phyloP scores from a whole-genome alignment of 148 eudicot species.

The Rhododendron molle region DNA sequence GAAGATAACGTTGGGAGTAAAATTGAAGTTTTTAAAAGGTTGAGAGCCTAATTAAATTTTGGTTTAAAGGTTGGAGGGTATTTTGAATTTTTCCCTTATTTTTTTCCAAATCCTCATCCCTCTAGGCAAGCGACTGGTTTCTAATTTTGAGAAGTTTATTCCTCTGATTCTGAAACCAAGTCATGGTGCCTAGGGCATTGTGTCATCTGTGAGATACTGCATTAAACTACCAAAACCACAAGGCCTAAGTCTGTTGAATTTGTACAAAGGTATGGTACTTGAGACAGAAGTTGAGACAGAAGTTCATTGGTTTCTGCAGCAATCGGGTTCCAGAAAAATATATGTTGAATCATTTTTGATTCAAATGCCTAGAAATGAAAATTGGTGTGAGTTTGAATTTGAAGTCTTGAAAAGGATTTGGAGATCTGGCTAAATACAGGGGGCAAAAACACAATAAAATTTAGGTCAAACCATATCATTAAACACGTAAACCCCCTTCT shows the following conservation, averaged over 20 bases:
- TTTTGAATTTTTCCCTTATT: too few species aligned
- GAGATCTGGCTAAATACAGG: neutral
- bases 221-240: neutral
- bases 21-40: too few species aligned
- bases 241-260: neutral
- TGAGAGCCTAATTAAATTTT: too few species aligned
- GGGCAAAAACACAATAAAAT: neutral
- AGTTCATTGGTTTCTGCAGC: neutral
- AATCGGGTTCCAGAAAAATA: neutral
- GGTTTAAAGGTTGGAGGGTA: too few species aligned
- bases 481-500: neutral
- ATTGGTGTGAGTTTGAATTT: neutral
- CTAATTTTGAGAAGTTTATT: neutral
- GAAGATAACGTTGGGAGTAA: too few species aligned
- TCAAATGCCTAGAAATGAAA: neutral
- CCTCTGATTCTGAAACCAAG: neutral
- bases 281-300: neutral
- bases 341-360: neutral
- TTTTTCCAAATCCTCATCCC: neutral
- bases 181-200: neutral
- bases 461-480: neutral
- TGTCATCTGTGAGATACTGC: neutral
- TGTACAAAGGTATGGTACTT: neutral
- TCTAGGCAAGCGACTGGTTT: neutral
- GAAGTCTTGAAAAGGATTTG: neutral